Conservation (phyloP, 2,329 filamentous ascomycete genomes). For the Fusarium neocosmosporiellum region DNA sequence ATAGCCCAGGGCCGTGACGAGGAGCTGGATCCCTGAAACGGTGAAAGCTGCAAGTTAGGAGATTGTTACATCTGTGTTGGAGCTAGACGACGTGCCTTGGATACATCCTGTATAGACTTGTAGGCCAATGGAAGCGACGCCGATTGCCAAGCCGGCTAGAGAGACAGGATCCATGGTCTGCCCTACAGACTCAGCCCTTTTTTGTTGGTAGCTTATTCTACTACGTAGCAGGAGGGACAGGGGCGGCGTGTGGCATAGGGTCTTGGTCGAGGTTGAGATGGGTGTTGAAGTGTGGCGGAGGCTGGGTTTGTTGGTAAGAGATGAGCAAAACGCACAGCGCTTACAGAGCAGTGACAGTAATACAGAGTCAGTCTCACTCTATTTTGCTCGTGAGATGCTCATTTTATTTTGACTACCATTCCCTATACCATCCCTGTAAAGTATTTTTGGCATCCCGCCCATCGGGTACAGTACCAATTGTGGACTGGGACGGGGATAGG, state of each 20-base stretch:
- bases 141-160: conserved; percentile 54
- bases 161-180: conserved; percentile 57
- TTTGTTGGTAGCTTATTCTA: conserved; percentile 7
- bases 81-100: conserved; percentile 46
- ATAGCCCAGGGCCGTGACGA: conserved; percentile 59
- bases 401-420: background rate
- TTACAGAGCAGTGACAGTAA: background rate
- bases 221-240: background rate
- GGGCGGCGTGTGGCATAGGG: background rate
- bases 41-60: conserved; percentile 7
- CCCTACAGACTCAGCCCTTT: background rate
- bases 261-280: background rate
- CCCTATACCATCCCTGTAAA: background rate
- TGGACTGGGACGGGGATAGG: background rate
- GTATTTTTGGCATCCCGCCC: background rate
- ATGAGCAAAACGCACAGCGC: background rate
- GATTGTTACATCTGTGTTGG: background rate
- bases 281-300: conserved; percentile 2
- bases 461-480: background rate
- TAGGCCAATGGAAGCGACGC: conserved; percentile 58
- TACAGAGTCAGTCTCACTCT: background rate
- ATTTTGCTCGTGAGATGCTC: background rate
- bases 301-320: conserved; percentile 6
- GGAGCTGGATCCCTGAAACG: conserved; percentile 56
- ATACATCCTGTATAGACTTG: conserved; percentile 61